Evolutionary conservation across 495 filamentous ascomycete genomes (phyloP).

Genomic region (Podospora didyma): DNA sequence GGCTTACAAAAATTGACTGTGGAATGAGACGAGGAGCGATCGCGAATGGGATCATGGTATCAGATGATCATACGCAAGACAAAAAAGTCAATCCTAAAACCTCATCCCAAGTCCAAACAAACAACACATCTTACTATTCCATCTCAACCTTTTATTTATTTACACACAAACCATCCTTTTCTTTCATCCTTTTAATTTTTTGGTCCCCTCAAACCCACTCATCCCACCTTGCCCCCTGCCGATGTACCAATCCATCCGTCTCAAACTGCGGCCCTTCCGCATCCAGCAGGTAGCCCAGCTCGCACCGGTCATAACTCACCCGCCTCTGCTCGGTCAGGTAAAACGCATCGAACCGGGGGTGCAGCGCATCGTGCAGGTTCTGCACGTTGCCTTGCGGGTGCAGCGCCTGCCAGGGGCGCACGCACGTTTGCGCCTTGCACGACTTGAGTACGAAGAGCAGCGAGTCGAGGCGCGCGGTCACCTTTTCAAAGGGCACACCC

Average conservation of each 20-base stretch:
- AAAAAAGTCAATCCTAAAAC: too few relatives aligned
- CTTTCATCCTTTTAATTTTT: too few relatives aligned
- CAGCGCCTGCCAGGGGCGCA: slow-evolving; percentile 55
- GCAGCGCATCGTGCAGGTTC: slow-evolving; percentile 43
- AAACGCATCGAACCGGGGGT: slow-evolving; percentile 50
- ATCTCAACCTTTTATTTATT: too few relatives aligned
- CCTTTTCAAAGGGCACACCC: slow-evolving; percentile 40
- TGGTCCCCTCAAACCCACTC: slow-evolving; percentile 31
- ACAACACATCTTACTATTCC: too few relatives aligned
- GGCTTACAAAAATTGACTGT: too few relatives aligned
- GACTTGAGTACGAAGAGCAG: slow-evolving; percentile 62
- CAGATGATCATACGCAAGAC: too few relatives aligned
- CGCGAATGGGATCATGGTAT: too few relatives aligned
- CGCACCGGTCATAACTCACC: slow-evolving; percentile 55
- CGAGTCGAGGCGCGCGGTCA: slow-evolving; percentile 53
- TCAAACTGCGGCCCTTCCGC: slow-evolving; percentile 58
- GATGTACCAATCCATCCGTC: slow-evolving; percentile 24
- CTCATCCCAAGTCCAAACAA: too few relatives aligned
- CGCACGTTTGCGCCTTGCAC: slow-evolving; percentile 54
- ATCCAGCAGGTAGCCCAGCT: slow-evolving; percentile 55
- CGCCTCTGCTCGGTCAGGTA: slow-evolving; percentile 45
- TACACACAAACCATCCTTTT: too few relatives aligned
- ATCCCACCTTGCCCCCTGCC: slow-evolving; percentile 23
- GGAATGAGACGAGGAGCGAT: too few relatives aligned
- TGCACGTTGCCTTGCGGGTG: slow-evolving; percentile 48